Evolutionary conservation across 306 rosid species (phyloP).

Genomic region (Malus fusca): DNA sequence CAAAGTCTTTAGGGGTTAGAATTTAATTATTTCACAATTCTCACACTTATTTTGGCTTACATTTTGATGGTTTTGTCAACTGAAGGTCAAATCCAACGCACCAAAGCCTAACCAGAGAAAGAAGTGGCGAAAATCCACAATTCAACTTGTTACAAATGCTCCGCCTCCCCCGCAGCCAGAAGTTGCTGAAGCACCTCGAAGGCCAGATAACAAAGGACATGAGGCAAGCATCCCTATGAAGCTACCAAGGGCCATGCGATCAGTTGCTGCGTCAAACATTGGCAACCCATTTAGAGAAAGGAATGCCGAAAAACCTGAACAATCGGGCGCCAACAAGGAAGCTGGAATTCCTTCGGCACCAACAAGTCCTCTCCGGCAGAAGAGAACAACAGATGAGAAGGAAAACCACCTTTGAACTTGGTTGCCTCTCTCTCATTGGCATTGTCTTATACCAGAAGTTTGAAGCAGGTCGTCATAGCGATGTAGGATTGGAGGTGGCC

Average conservation of each 20-base stretch:
- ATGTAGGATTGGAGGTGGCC: not conserved
- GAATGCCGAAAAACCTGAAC: constrained; percentile 50
- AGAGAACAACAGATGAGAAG: constrained; percentile 55
- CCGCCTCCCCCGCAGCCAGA: constrained; percentile 40
- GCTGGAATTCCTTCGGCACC: constrained; percentile 25
- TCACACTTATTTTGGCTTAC: not conserved
- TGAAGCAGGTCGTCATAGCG: not conserved
- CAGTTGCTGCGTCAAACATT: constrained; percentile 32
- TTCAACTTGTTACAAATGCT: constrained; percentile 50
- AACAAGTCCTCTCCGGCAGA: constrained; percentile 38
- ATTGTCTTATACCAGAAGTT: not conserved
- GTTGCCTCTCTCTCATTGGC: not conserved
- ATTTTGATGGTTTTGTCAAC: not conserved
- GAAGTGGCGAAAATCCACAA: constrained; percentile 60
- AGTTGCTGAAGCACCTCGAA: constrained; percentile 24
- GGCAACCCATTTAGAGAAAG: constrained; percentile 52
- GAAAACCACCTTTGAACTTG: constrained; percentile 53
- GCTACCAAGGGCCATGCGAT: constrained; percentile 53
- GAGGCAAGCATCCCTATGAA: constrained; percentile 48
- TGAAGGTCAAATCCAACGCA: constrained; percentile 58
- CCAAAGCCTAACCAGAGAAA: constrained; percentile 56
- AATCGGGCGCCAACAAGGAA: constrained; percentile 42
- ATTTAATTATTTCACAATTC: not conserved
- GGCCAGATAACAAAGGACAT: constrained; percentile 23
- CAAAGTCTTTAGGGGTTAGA: not conserved